Base-by-base conservation (phyloP, 768 basidiomycete species). In the Trametes villosa region DNA sequence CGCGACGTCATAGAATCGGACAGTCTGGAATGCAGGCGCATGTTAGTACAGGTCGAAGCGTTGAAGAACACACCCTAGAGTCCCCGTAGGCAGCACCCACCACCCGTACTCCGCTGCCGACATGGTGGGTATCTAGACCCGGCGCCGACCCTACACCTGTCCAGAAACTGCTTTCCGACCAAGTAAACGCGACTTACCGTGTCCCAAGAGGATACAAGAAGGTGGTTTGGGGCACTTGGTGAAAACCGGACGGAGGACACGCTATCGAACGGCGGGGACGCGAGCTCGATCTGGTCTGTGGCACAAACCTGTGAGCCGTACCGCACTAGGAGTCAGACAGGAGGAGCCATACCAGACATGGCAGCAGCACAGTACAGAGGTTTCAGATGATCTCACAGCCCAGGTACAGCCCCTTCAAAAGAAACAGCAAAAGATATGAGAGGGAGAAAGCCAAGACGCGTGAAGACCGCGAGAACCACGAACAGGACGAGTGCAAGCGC, bases 201-300 rank as follows among this genome's bases (percentile, higher is more conserved):
- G 74, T 98, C 96, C 96, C 96, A 98, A 61, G 91, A 89, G 13
- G 92, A 86, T 18, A 91, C 92, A 0, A 98, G 76, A 1, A 98
- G 76, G n/a, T 89, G 86, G 55, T 89, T 81, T 3, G 94, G 88
- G 71, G 90, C 84, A 3, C 81, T 80, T 1, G 94, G 91, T 22
- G 94, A 92, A 74, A 91, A 98, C 31, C 84, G 81, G 29, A 98
- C 77, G 40, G 86, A 81, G 2, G 93, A 91, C 50, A 96, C 83
- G 67, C 89, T 90, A 75, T 97, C 94, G 66, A 92, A 89, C 0
- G 94, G 94, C 0, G 92, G 86, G 0, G 87, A 86, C 7, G 79
- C 76, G 33, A 88, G 70, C 64, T 83, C 83, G 11, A 75, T 60
- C 65, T 81, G 71, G 45, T 73, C 70, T 73, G 49, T 9, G 41